Evolutionary conservation across 176 grass and related monocot genomes (phyloP), one percentile per base, ranked within the genome.

Genomic region (Poa pratensis): DNA sequence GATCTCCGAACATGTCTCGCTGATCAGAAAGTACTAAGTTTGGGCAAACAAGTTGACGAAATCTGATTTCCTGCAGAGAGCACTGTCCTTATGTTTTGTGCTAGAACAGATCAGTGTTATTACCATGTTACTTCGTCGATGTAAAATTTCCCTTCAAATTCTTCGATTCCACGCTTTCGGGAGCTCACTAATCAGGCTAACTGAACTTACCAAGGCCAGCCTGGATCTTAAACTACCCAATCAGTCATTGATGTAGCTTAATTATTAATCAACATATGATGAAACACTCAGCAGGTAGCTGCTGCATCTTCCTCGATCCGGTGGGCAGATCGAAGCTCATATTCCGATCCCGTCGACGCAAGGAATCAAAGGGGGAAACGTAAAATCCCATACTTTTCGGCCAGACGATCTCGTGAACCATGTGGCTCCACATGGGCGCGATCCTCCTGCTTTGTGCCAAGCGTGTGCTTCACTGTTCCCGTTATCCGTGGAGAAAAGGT

Each of bases 401-500:
- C 59, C 23, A 11, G 59, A 23, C 45, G 45, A 46, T 58, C 69
- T 75, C 66, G 86, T 67, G 85, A 82, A 77, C 70, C 75, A 66
- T 73, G 67, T 92, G 85, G 49, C 77, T 91, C 90, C 93, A 90
- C 90, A 76, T 85, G 83, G 17, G 62, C 34, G 46, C 46, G 50
- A 17, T 16, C 54, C 69, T 57, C 14, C 83, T n/a, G n/a, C n/a
- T 85, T 69, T 87, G 82, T 87, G 75, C 84, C 59, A 80, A 81
- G 82, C 94, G 87, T 93, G 49, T 32, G 76, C 46, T 76, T 73
- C 80, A 95, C 84, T 83, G 81, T 79, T 74, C 76, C 58, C 35
- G 39, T 15, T 46, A 55, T 75, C 75, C 82, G 13, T 27, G 19
- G 13, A 34, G 48, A 1, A 62, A 63, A 72, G 10, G 23, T 40